A percentile compares a stretch with the other conserved stretches of the same genome.
These are phyloP conservation scores for Eutrema salsugineum DNA, from an alignment of 441 rosid genomes.

Conservation along the genomic window DNA sequence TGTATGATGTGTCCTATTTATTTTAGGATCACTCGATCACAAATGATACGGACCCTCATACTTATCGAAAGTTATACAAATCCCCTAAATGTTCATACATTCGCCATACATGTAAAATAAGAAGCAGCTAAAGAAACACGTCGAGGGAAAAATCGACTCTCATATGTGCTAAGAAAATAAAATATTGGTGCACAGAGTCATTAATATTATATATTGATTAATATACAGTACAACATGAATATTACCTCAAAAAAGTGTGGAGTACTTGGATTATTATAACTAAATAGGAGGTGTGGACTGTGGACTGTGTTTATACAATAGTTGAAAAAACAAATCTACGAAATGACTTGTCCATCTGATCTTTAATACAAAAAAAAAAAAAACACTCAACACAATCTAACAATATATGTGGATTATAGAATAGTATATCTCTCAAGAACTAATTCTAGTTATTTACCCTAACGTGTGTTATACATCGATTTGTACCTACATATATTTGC, in stretches of 20 bases:
- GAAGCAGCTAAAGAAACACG: background rate
- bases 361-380: background rate
- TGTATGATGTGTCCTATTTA: background rate
- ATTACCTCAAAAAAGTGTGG: background rate
- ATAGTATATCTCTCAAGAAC: background rate
- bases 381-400: background rate
- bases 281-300: no score
- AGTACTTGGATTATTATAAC: no score
- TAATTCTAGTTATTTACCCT: background rate
- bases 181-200: background rate
- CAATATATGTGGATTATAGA: background rate
- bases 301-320: background rate
- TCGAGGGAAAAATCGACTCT: background rate
- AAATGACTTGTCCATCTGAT: background rate
- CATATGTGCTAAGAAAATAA: background rate
- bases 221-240: background rate
- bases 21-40: background rate
- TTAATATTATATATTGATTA: background rate
- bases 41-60: background rate
- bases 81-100: background rate
- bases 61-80: background rate
- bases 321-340: background rate
- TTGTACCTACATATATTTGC: background rate
- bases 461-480: background rate
- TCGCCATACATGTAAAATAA: background rate